phyloP scores from a whole-genome alignment of 2,329 filamentous ascomycete species.

The Cladophialophora immunda region DNA sequence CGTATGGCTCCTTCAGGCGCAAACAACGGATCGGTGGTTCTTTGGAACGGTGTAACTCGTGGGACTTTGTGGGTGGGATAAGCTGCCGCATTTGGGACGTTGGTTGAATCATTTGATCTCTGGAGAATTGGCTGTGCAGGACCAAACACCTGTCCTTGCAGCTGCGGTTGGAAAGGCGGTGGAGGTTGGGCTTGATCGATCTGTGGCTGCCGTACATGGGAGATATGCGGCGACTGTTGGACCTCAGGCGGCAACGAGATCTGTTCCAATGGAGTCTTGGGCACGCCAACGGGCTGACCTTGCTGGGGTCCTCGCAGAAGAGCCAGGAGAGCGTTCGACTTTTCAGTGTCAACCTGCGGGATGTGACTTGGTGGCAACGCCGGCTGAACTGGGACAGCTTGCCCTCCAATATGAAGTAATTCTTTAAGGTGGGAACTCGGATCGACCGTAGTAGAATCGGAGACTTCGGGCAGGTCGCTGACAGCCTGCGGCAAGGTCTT shows the following conservation, averaged over 20 bases:
- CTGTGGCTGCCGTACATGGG: conserved; percentile 39
- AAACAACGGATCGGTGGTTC: conserved; percentile 57
- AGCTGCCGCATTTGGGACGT: conserved; percentile 38
- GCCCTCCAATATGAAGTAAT: conserved; percentile 50
- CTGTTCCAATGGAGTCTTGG: conserved; percentile 66
- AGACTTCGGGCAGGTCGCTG: conserved; percentile 53
- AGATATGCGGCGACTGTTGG: conserved; percentile 61
- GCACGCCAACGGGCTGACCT: conserved; percentile 45
- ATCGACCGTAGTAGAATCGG: conserved; percentile 47
- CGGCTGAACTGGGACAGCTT: conserved; percentile 29
- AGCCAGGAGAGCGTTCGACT: conserved; percentile 64
- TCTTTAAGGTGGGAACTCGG: conserved; percentile 62
- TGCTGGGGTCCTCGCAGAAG: conserved; percentile 59
- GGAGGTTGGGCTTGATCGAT: conserved; percentile 27
- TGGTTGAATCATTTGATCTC: conserved; percentile 38
- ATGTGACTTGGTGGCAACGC: conserved; percentile 36
- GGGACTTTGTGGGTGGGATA: conserved; percentile 39
- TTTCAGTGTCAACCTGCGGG: conserved; percentile 47
- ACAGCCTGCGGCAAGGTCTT: conserved; percentile 38
- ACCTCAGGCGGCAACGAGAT: conserved; percentile 59
- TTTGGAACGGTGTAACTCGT: conserved; percentile 55
- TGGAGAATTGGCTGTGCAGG: conserved; percentile 42
- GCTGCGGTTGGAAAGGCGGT: conserved; percentile 28
- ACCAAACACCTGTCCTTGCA: conserved; percentile 27
- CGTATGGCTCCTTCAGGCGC: conserved; percentile 47